These are phyloP conservation scores for Nicotiana noctiflora DNA, from an alignment of 257 asterid genomes.

Conservation along the genomic window DNA sequence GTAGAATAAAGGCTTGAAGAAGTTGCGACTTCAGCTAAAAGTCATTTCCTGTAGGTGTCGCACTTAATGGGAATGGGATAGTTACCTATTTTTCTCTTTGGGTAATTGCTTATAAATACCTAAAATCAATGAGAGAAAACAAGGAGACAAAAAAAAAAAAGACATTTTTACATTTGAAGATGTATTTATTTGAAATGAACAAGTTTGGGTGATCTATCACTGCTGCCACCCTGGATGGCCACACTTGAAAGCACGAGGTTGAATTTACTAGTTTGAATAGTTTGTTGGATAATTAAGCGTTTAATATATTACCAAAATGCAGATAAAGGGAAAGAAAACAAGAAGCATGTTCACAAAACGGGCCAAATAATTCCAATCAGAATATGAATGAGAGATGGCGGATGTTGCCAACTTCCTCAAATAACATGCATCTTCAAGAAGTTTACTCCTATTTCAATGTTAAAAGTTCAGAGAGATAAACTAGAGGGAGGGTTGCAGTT, in stretches of 20 bases:
- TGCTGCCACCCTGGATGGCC: not conserved
- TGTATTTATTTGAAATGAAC: not conserved
- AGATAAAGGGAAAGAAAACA: not conserved
- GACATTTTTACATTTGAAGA: not conserved
- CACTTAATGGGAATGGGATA: not conserved
- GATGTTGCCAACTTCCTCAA: not conserved
- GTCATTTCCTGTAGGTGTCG: not conserved
- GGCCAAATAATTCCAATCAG: not conserved
- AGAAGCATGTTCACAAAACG: not conserved
- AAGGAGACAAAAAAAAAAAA: not conserved
- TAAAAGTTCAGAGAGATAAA: not conserved
- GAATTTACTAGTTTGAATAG: not conserved
- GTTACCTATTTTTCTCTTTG: not conserved
- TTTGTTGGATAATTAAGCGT: not conserved
- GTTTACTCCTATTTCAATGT: not conserved
- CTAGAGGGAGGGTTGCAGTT: not conserved
- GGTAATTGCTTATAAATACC: not conserved
- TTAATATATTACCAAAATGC: not conserved
- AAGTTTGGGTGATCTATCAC: not conserved
- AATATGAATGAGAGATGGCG: not conserved
- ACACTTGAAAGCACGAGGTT: not conserved
- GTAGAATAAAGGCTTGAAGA: not conserved
- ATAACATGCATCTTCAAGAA: not conserved
- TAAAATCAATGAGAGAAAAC: not conserved
- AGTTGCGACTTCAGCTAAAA: not conserved